Evolutionary conservation across 257 asterid genomes (phyloP).

Genomic region (Cruciata laevipes): DNA sequence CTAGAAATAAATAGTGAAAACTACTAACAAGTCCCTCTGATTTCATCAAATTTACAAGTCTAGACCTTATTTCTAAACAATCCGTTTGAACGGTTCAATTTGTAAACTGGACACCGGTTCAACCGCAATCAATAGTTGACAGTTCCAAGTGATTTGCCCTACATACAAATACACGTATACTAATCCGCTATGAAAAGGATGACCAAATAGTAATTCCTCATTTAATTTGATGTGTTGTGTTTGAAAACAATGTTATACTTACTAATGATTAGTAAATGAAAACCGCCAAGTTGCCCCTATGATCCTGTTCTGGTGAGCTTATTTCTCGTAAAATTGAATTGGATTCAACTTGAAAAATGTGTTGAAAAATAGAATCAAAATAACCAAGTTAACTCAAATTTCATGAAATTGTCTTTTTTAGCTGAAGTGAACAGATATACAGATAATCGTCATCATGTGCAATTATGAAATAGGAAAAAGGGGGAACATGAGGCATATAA

Average conservation of each 20-base stretch:
- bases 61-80: not conserved
- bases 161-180: not conserved
- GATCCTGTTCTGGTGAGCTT: too few species aligned
- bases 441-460: too few species aligned
- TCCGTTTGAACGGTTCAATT: not conserved
- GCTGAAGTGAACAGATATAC: too few species aligned
- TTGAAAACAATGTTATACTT: not conserved
- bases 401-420: too few species aligned
- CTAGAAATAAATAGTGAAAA: constrained; percentile 11
- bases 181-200: not conserved
- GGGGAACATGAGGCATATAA: constrained; percentile 19
- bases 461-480: constrained; percentile 17
- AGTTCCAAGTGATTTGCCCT: not conserved
- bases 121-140: not conserved
- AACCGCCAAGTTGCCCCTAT: too few species aligned
- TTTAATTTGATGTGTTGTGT: too few species aligned
- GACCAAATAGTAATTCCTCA: not conserved
- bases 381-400: too few species aligned
- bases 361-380: too few species aligned
- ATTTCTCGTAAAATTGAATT: too few species aligned
- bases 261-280: too few species aligned
- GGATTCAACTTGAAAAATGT: too few species aligned
- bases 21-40: not conserved
- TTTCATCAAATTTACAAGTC: not conserved
- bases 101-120: not conserved